phyloP scores from a whole-genome alignment of 2,329 filamentous ascomycete genomes.

The Exophiala spinifera region DNA sequence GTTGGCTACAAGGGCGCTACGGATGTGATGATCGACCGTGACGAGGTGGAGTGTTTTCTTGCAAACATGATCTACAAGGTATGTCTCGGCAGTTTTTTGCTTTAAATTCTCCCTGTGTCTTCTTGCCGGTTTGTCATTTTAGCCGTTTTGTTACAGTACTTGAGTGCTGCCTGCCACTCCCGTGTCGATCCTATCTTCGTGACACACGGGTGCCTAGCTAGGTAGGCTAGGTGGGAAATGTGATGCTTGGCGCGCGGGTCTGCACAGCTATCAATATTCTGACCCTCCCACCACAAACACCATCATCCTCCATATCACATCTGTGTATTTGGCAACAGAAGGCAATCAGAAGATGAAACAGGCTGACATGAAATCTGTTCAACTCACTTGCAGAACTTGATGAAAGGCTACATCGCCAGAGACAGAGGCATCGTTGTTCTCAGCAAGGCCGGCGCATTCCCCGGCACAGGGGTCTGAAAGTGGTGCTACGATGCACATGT shows the following conservation, averaged over 20 bases:
- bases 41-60: constrained; percentile 92
- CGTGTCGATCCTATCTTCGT: neutral
- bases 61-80: constrained; percentile 99
- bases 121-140: constrained; percentile 15
- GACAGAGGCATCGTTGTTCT: constrained; percentile 87
- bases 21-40: constrained; percentile 67
- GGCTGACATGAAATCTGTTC: constrained; percentile 8
- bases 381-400: constrained; percentile 62
- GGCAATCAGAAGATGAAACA: constrained; percentile 16
- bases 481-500: neutral
- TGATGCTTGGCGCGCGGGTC: constrained; percentile 8
- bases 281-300: no score
- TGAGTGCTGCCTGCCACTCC: neutral
- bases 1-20: constrained; percentile 57
- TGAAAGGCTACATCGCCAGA: constrained; percentile 97
- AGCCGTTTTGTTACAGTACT: neutral
- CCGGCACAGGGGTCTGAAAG: constrained; percentile 73
- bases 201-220: constrained; percentile 15
- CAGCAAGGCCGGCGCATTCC: constrained; percentile 86
- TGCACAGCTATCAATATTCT: no score
- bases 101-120: no score
- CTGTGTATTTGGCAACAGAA: neutral
- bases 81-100: constrained; percentile 30
- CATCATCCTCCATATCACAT: no score
- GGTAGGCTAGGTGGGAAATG: no score